Percentiles rank a stretch among this genome's conserved stretches.
Evolutionary conservation across 1,284 basidiomycete genomes (phyloP).

Genomic region (Meripilus lineatus): DNA sequence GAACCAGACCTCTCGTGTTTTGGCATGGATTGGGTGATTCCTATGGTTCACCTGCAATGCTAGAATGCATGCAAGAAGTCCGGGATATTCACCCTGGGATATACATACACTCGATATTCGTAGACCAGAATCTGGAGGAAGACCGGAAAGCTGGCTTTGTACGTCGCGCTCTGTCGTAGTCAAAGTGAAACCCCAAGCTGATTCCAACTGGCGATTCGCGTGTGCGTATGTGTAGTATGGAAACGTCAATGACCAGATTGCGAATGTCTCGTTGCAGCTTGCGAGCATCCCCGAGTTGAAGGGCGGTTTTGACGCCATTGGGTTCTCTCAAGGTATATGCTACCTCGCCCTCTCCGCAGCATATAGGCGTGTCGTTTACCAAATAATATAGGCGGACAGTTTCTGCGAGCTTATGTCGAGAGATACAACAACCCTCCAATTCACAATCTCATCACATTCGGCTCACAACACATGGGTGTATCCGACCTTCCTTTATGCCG

Average conservation of each 20-base stretch:
- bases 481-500: constrained; percentile 75
- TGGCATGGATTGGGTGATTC: constrained; percentile 93
- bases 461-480: constrained; percentile 82
- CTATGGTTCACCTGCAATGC: constrained; percentile 62
- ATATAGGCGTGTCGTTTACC: neutral
- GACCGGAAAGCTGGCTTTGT: constrained; percentile 83
- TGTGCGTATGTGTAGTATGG: constrained; percentile 59
- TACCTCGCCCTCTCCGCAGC: neutral
- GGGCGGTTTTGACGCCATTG: constrained; percentile 85
- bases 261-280: constrained; percentile 65
- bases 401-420: constrained; percentile 88
- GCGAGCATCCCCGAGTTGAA: constrained; percentile 62
- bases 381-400: constrained; percentile 61
- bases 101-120: constrained; percentile 78
- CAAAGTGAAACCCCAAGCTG: constrained; percentile 10
- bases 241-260: constrained; percentile 71
- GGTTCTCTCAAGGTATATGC: constrained; percentile 79
- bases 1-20: constrained; percentile 83
- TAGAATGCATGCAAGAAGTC: constrained; percentile 63
- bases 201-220: neutral
- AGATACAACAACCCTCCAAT: constrained; percentile 76
- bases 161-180: constrained; percentile 27
- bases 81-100: constrained; percentile 77
- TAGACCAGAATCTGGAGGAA: constrained; percentile 60
- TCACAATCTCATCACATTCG: constrained; percentile 87